Base-by-base conservation (phyloP, 2,329 filamentous ascomycete species). In the Geoglossum cookeanum region DNA sequence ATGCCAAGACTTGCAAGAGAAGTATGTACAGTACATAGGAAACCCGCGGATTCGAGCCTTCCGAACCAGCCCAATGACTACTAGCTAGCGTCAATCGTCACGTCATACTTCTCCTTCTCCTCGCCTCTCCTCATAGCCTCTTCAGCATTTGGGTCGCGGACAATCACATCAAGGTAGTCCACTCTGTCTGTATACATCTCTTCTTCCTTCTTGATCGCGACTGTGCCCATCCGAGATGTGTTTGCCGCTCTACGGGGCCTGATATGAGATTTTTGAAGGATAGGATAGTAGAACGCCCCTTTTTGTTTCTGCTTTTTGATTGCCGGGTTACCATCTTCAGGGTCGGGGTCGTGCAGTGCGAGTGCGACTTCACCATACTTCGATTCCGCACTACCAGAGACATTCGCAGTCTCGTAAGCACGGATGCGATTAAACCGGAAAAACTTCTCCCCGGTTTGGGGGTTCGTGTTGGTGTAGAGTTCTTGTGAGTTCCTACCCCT, bases 281-380 rank as follows among this genome's bases (percentile, higher is more conserved):
- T 74, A 3, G 82, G 82, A 63, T 84, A 85, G 68, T 84, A 85
- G 67, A 81, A 84, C 11, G 76, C 78, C 5, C 75, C 81, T 66
- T 78, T 79, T 61, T 78, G 74, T 55, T 70, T 66, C 58, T 70
- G 68, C 55, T 74, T 74, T 60, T 75, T 72, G 42, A 61, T 74
- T 60, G 77, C 76, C 17, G 4, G 17, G n/a, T 37, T 35, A 8
- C 27, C 37, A 30, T 57, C 37, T 30, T 39, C 37, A 11, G n/a
- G 11, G n/a, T 39, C 53, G 37, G 45, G 45, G 60, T 80, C 75
- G 62, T 79, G 75, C 64, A 77, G 75, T 2, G 78, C 74, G 32
- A 85, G 68, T 58, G 83, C 74, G 37, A 84, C 71, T 67, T 85
- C 80, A 60, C 84, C 75, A 66, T 83, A 84, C 68, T 83, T 83